Base-by-base conservation (phyloP, 768 basidiomycete genomes). In the Serendipita sp. region DNA sequence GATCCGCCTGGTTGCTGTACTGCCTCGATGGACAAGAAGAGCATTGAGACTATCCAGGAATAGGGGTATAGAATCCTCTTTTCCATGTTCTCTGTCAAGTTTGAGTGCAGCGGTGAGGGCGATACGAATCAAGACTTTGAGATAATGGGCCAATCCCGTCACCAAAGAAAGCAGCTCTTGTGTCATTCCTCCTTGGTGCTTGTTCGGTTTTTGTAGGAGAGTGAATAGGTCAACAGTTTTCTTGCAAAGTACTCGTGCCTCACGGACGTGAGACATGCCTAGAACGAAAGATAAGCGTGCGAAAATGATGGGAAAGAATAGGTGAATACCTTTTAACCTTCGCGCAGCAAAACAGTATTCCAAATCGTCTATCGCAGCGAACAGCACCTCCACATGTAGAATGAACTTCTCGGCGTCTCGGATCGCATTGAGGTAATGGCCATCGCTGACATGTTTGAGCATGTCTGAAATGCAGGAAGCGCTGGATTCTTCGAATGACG, bases 401-500 rank as follows among this genome's bases (percentile, higher is more conserved):
- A 98, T 97, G 70, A 99, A 99, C 76, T 88, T 90, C 75, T 99
- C 96, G 13, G 96, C 95, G 89, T 98, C 91, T 66, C 91, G 82
- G 69, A 99, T 93, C 60, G 94, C 95, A 68, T 98, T 95, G 63
- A 96, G 79, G 73, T 97, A 95, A 69, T 94, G 86, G 9, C 91
- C 90, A 68, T 88, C 92, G 79, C 94, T 97, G 74, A 99, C 96
- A 71, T 94, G 90, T 66, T 92, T 79, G 63, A 99, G 77, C 94
- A 99, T 99, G 72, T 98, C 96, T 28, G 93, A 96, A 67, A 99
- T 99, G 74, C 95, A 95, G 5, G 95, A 94, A 24, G 96, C 96
- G 68, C 90, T 93, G n/a, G 91, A 95, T 74, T 99, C 96, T 72
- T 99, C 96, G 66, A 98, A 99, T 3, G 95, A 91, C 26, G 93